Conservation (phyloP, 495 filamentous ascomycete genomes). For the Neurospora sp. region DNA sequence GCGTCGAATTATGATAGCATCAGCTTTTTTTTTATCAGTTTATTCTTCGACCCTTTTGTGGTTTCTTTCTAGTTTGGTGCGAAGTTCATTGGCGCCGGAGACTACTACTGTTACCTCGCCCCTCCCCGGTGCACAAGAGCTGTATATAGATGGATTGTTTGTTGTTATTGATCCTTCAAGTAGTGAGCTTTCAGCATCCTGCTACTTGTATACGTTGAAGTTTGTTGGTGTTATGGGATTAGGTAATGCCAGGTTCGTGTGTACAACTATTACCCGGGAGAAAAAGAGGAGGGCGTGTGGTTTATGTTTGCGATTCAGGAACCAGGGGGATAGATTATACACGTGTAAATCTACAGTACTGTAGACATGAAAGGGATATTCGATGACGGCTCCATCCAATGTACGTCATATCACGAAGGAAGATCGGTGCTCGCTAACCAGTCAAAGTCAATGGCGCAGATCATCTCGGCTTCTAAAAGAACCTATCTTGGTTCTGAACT, state of each 20-base stretch:
- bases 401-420: background rate
- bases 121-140: background rate
- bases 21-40: background rate
- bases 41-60: background rate
- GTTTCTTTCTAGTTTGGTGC: background rate
- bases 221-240: background rate
- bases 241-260: background rate
- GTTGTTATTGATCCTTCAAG: background rate
- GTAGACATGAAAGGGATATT: background rate
- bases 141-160: slow-evolving; percentile 2
- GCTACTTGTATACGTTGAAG: background rate
- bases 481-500: background rate
- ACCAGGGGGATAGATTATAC: background rate
- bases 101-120: background rate
- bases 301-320: background rate
- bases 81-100: background rate
- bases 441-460: background rate
- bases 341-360: background rate
- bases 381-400: background rate
- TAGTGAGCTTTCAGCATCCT: background rate
- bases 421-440: background rate
- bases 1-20: background rate
- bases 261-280: background rate
- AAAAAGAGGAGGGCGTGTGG: background rate
- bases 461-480: background rate